phyloP scores from a whole-genome alignment of 2,329 filamentous ascomycete genomes.

The Pyrenophora tritici-repentis region DNA sequence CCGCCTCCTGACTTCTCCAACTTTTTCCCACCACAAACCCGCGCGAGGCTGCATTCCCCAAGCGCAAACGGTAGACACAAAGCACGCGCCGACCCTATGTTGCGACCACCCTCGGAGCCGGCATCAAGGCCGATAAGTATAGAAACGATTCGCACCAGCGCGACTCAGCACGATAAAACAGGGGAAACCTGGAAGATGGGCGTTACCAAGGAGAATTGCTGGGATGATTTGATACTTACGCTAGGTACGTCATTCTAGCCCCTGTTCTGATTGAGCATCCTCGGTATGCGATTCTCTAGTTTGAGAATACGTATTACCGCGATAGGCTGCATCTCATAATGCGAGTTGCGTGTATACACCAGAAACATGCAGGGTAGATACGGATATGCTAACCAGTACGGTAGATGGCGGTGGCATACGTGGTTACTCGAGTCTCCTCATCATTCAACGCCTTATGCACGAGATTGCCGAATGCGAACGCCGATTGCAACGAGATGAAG shows the following conservation, averaged over 20 bases:
- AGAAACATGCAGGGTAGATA: background rate
- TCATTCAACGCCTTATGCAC: constrained; percentile 56
- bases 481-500: constrained; percentile 51
- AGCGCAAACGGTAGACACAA: constrained; percentile 18
- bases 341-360: background rate
- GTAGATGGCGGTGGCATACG: constrained; percentile 57
- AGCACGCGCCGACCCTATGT: constrained; percentile 28
- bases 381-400: constrained; percentile 21
- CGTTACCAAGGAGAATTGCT: constrained; percentile 50
- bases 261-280: no score
- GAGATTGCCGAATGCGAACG: constrained; percentile 53
- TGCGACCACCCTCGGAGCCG: constrained; percentile 35
- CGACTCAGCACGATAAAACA: constrained; percentile 47
- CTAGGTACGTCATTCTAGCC: constrained; percentile 39
- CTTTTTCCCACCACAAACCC: constrained; percentile 12
- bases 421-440: constrained; percentile 57
- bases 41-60: constrained; percentile 9
- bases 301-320: no score
- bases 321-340: no score
- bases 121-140: constrained; percentile 41
- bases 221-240: constrained; percentile 56
- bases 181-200: constrained; percentile 51
- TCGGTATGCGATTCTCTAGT: no score
- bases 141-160: constrained; percentile 42
- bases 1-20: constrained; percentile 7